phyloP scores from a whole-genome alignment of 805 yeast genomes.

The Lachancea sp. region DNA sequence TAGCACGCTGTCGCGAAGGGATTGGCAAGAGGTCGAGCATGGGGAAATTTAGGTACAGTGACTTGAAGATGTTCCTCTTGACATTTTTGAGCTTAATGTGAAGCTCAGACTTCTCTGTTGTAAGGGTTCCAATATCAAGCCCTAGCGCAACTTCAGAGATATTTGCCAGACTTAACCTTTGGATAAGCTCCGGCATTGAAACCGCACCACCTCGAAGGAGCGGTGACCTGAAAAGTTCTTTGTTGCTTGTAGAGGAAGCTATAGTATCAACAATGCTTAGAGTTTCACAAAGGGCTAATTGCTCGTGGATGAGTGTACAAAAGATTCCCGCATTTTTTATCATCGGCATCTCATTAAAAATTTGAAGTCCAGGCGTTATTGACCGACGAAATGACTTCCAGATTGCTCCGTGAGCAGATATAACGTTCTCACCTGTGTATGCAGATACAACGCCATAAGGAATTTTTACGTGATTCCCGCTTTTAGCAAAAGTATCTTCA shows the following conservation, averaged over 20 bases:
- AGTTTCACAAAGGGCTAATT: background rate
- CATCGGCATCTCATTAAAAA: constrained; percentile 39
- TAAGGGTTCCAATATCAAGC: constrained; percentile 39
- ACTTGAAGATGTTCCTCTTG: constrained; percentile 49
- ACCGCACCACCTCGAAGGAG: constrained; percentile 9
- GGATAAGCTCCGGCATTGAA: constrained; percentile 38
- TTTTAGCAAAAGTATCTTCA: constrained; percentile 47
- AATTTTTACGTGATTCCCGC: constrained; percentile 54
- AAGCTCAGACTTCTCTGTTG: constrained; percentile 21
- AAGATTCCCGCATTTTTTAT: constrained; percentile 31
- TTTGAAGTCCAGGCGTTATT: constrained; percentile 44
- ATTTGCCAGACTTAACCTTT: constrained; percentile 43
- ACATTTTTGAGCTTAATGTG: constrained; percentile 39
- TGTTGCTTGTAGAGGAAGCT: background rate
- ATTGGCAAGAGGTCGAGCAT: constrained; percentile 44
- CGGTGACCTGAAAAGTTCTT: background rate
- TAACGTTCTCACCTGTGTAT: constrained; percentile 56
- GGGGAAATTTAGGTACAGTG: constrained; percentile 52
- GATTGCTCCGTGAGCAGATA: constrained; percentile 48
- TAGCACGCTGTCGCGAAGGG: constrained; percentile 41
- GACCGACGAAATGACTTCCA: constrained; percentile 46
- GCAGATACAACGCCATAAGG: constrained; percentile 48
- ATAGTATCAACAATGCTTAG: background rate
- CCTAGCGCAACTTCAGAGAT: constrained; percentile 47
- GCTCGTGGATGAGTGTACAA: constrained; percentile 1